Evolutionary conservation across 2,329 filamentous ascomycete genomes (phyloP), one percentile per base, ranked within the genome.

Genomic region (Exophiala sp.): DNA sequence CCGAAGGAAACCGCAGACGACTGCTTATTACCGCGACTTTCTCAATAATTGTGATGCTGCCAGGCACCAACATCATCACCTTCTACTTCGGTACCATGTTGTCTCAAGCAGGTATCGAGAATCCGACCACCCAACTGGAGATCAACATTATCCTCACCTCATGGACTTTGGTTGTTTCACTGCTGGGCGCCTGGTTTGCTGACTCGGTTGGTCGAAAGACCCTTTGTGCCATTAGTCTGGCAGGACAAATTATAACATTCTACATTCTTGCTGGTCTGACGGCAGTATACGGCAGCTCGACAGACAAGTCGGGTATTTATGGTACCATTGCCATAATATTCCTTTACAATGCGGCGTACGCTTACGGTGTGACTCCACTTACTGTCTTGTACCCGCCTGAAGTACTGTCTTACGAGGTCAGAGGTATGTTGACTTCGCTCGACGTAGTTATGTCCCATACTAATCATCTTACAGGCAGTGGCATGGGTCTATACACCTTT

Each of bases 251-350:
- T 1, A 51, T 73, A 12, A 78, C 72, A 21, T 71, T 82, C 1
- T 80, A 79, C 58, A 68, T 81, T 47, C 73, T 81, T 29, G 78
- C 78, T 1, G 76, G 69, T 2, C 65, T 82, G 3, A 75, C 76
- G 6, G 79, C 79, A 24, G 63, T 60, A 1, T 73, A 71, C 44
- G 69, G 72, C 10, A 61, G 64, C 48, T 71, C 68, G 33, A 67
- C 63, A 1, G 67, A 74, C 55, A 66, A 63, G 5, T 68, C 71
- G 5, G 72, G 67, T 14, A 68, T 75, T 18, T 77, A 75, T 50
- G 70, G 70, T 18, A 72, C 70, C 1, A 69, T 71, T 16, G 67
- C 68, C 0, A 58, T 67, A 6, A 66, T 70, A 11, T 71, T 70
- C 52, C 57, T 71, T 6, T 71, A 69, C 55, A 67, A 68, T 24